Evolutionary conservation across 768 basidiomycete genomes (phyloP), one percentile per base, ranked within the genome.

Genomic region (Xanthoconium purpureum): DNA sequence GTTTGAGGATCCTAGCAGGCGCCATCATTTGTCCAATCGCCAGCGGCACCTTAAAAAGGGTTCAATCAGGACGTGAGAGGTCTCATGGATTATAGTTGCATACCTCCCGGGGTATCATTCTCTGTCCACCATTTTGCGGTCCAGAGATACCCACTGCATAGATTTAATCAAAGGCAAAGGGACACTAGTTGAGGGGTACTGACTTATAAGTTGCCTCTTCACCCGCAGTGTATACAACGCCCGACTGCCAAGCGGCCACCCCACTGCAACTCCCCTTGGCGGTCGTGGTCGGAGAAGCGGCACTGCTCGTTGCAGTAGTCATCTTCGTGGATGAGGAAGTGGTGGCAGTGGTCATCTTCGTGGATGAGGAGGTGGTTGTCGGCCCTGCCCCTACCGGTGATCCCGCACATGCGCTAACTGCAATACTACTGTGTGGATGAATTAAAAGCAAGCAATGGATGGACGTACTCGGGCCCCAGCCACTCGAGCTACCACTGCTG

Each of bases 91-190:
- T 12, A 10, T 37, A 15, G 28, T 24, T 38, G 45, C 69, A 44
- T 60, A 74, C 76, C 72, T 58, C 74, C 68, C 10, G 84, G 85
- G 40, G 66, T 74, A 63, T 84, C 79, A 42, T 74, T 76, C 65
- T 87, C 71, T 17, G 83, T 80, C 84, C 86, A 85, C 80, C 81
- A 86, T 52, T 81, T 77, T 3, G 84, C 83, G 13, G 77, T 78
- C 76, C 75, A 80, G 42, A 75, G 66, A 56, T 76, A 18, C 9
- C 54, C 60, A 45, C 64, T 63, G 36, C 33, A 47, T 10, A 17
- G 20, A n/a, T 28, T 61, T 43, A 29, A 37, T 43, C 47, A 28
- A 54, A 42, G 52, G 56, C 36, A 54, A 45, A 18, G 24, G 20
- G 32, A 45, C 38, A 36, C 36, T n/a, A 38, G 11, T 7, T n/a